A percentile compares a stretch with the other conserved stretches of the same genome.
These are phyloP conservation scores for Neurospora sp. DNA, from an alignment of 495 filamentous ascomycete genomes.

Conservation along the genomic window DNA sequence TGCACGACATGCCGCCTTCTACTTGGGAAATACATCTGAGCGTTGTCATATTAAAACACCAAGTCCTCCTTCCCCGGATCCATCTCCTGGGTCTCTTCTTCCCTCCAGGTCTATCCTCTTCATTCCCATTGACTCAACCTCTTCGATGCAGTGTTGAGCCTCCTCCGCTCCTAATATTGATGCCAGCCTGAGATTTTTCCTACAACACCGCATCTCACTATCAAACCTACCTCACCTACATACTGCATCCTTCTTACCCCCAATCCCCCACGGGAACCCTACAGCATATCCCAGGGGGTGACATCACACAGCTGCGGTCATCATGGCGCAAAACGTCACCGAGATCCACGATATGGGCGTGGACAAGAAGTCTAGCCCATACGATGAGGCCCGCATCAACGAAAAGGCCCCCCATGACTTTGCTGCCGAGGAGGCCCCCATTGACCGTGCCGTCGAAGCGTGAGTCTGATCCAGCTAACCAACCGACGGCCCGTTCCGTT, in stretches of 20 bases:
- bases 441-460: conserved; percentile 5
- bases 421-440: not conserved
- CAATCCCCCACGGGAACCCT: not conserved
- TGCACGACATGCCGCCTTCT: not conserved
- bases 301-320: not conserved
- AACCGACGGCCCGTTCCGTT: not conserved
- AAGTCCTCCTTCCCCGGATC: not conserved
- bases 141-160: not conserved
- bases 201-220: not conserved
- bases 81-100: not conserved
- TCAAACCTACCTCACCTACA: not conserved
- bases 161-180: not conserved
- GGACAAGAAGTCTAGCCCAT: not conserved
- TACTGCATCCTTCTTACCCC: not conserved
- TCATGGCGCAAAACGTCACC: not conserved
- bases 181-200: not conserved
- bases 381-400: not conserved
- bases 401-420: not conserved
- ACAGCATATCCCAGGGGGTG: not conserved
- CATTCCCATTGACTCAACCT: not conserved
- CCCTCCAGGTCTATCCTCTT: not conserved
- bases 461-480: not conserved
- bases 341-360: not conserved
- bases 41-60: not conserved
- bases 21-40: not conserved